Conservation (phyloP, 108 stramenopile genomes). For the Cyclotella baltica region DNA sequence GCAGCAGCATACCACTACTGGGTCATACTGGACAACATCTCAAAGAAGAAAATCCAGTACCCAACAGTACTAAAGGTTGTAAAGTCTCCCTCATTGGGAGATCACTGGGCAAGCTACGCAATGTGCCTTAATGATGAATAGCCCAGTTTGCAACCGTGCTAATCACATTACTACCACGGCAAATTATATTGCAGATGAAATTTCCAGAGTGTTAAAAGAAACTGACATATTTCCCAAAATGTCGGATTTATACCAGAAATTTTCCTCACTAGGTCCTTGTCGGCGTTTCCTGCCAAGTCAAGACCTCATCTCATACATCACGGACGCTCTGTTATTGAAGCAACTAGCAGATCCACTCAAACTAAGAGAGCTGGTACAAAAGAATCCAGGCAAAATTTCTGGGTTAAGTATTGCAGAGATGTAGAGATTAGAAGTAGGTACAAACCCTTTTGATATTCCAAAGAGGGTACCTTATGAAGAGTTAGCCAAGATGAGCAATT, state of each 20-base stretch:
- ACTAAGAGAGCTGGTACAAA: background rate
- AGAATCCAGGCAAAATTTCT: too few relatives aligned
- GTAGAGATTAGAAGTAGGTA: too few relatives aligned
- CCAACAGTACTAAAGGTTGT: background rate
- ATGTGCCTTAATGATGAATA: too few relatives aligned
- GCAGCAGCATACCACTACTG: background rate
- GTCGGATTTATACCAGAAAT: background rate
- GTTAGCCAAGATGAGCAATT: too few relatives aligned
- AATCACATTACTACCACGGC: background rate
- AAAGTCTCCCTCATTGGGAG: too few relatives aligned
- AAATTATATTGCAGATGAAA: constrained; percentile 7
- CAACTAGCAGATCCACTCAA: background rate
- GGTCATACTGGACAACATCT: too few relatives aligned
- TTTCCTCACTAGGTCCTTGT: background rate
- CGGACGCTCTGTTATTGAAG: constrained; percentile 1
- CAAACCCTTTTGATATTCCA: too few relatives aligned
- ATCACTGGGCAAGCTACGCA: too few relatives aligned
- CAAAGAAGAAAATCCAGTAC: background rate
- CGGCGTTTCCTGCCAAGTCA: too few relatives aligned
- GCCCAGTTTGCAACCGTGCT: background rate
- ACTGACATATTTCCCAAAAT: background rate
- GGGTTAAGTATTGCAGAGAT: background rate
- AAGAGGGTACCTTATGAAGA: too few relatives aligned
- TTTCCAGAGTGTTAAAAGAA: background rate
- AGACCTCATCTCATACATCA: background rate